These are phyloP conservation scores for Trichoderma arundinaceum DNA, from an alignment of 2,329 filamentous ascomycete genomes.

Conservation along the genomic window DNA sequence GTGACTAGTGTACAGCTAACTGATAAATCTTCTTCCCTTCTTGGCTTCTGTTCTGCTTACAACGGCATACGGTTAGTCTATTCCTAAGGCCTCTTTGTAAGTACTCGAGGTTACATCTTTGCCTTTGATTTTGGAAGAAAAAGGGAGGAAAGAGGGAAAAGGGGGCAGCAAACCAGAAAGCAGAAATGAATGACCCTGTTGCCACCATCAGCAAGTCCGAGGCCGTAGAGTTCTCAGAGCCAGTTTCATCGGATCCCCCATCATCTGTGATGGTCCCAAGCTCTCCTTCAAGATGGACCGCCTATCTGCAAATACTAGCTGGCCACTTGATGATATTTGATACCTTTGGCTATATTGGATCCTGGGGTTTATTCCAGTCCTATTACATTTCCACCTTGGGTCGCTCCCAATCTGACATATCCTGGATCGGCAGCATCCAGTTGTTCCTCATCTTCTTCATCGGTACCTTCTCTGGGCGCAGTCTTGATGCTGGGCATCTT, in stretches of 20 bases:
- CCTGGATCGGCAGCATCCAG: slow-evolving; percentile 62
- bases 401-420: slow-evolving; percentile 54
- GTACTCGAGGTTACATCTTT: too few relatives aligned
- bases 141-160: background rate
- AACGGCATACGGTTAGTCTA: too few relatives aligned
- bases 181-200: background rate
- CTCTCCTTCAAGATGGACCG: background rate
- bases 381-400: slow-evolving; percentile 54
- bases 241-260: background rate
- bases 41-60: too few relatives aligned
- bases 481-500: slow-evolving; percentile 61
- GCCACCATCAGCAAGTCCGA: background rate
- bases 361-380: slow-evolving; percentile 62
- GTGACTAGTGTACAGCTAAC: too few relatives aligned
- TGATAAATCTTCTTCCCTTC: too few relatives aligned
- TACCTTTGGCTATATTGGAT: slow-evolving; percentile 57
- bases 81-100: too few relatives aligned
- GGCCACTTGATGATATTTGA: slow-evolving; percentile 31
- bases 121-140: too few relatives aligned
- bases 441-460: slow-evolving; percentile 62
- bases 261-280: background rate
- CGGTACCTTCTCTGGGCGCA: slow-evolving; percentile 58
- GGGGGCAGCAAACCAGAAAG: background rate
- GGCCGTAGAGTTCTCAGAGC: background rate
- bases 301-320: background rate